Evolutionary conservation across 441 rosid genomes (phyloP).

Genomic region (Adansonia rubrostipa): DNA sequence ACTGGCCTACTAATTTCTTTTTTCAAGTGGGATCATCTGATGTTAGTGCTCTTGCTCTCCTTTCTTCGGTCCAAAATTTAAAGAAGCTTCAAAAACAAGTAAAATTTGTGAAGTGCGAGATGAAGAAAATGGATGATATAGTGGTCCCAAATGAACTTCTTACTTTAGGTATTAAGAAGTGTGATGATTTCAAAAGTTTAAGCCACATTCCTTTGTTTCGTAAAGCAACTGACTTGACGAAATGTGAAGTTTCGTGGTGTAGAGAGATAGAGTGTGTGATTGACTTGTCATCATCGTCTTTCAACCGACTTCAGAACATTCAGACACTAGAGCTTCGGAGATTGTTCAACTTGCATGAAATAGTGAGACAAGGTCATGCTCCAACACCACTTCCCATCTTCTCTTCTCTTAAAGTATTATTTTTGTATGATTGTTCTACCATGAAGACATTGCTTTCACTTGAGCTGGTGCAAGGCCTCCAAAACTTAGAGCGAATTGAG

Average conservation of each 20-base stretch:
- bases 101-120: neutral
- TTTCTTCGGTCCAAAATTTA: too few species aligned
- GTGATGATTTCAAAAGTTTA: neutral
- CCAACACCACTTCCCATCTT: neutral
- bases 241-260: neutral
- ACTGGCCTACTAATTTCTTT: neutral
- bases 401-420: neutral
- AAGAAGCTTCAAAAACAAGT: neutral
- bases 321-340: neutral
- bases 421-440: neutral
- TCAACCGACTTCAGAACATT: neutral
- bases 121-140: neutral
- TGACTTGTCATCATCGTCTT: neutral
- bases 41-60: rapidly evolving
- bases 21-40: neutral
- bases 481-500: neutral
- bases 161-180: too few species aligned
- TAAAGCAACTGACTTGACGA: neutral
- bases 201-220: neutral
- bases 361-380: neutral
- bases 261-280: too few species aligned
- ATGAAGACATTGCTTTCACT: neutral
- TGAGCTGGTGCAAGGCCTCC: neutral
- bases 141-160: neutral
- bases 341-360: neutral